Base-by-base conservation (phyloP, 2,329 filamentous ascomycete genomes). In the Sporothrix pallida region DNA sequence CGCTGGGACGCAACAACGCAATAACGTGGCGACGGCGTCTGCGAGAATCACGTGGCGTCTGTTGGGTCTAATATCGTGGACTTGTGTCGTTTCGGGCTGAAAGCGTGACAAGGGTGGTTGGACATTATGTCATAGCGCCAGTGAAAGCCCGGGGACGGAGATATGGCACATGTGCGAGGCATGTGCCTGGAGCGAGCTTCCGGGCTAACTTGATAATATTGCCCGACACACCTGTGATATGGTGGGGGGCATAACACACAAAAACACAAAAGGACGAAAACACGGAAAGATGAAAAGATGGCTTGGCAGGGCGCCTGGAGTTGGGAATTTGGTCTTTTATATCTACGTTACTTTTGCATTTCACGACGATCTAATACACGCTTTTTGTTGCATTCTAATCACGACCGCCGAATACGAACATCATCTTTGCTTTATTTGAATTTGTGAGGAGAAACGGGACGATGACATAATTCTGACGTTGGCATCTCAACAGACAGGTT, bases 161-260 rank as follows among this genome's bases (percentile, higher is more conserved):
- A 44, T 56, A 37, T 44, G 50, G 65, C 23, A 13, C 65, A 68
- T 52, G 23, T 68, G 63, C 26, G 63, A 50, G 60, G 63, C 63
- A 50, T 67, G 44, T 67, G 63, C 20, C 63, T 48, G 31, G 20
- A 42, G 4, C 17, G 31, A 48, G n/a, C 44, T 67, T 31, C n/a
- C 60, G n/a, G 60, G 31, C 10, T 42, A 12, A 46, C 37, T 23
- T 23, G 8, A 23, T 65, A 63, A 65, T 65, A 65, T 65, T 65
- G 60, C 60, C 60, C 9, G 37, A 15, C n/a, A 65, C 42, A 65
- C n/a, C 37, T 46, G n/a, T 42, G 37, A n/a, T 4, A 37, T 23
- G 56, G 17, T 12, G 23, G 3, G 37, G 17, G 37, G 60, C 5
- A 54, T 37, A 37, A 37, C 7, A 6, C 3, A 26, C 52, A 8